Percentiles rank a stretch among this genome's conserved stretches.
Conservation (phyloP, 2,329 filamentous ascomycete species). For the Fusarium neocosmosporiellum region DNA sequence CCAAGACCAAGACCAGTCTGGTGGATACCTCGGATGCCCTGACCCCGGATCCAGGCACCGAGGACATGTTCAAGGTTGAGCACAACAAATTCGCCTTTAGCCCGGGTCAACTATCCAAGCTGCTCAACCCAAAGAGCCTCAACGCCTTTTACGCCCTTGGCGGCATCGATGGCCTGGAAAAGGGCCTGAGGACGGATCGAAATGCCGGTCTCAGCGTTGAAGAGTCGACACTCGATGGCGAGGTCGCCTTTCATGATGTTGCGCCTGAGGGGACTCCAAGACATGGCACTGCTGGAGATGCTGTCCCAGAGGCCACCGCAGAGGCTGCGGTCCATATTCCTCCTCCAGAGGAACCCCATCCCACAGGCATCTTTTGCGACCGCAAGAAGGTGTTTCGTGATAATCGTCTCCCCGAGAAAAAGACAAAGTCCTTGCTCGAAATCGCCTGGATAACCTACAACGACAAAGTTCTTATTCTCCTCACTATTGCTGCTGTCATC, state of each 20-base stretch:
- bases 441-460: conserved; percentile 78
- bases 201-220: conserved; percentile 76
- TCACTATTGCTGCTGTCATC: conserved; percentile 75
- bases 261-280: conserved; percentile 50
- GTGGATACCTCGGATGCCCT: conserved; percentile 47
- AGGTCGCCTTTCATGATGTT: conserved; percentile 75
- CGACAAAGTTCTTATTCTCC: conserved; percentile 77
- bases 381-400: conserved; percentile 62
- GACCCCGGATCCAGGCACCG: conserved; percentile 73
- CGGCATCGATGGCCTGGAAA: conserved; percentile 77
- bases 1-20: conserved; percentile 9
- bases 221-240: conserved; percentile 72
- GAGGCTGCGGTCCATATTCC: conserved; percentile 42
- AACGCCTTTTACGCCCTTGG: conserved; percentile 80
- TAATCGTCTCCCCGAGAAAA: conserved; percentile 73
- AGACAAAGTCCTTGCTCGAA: conserved; percentile 69
- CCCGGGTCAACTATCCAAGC: conserved; percentile 81
- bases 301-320: conserved; percentile 42
- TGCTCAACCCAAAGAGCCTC: conserved; percentile 83
- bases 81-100: conserved; percentile 88
- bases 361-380: conserved; percentile 39
- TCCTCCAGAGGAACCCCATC: conserved; percentile 35
- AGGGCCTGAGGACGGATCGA: conserved; percentile 75
- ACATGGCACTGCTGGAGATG: conserved; percentile 49
- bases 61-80: conserved; percentile 77